Evolutionary conservation across 352 stramenopile species (phyloP).

Genomic region (Globisporangium emineosum): DNA sequence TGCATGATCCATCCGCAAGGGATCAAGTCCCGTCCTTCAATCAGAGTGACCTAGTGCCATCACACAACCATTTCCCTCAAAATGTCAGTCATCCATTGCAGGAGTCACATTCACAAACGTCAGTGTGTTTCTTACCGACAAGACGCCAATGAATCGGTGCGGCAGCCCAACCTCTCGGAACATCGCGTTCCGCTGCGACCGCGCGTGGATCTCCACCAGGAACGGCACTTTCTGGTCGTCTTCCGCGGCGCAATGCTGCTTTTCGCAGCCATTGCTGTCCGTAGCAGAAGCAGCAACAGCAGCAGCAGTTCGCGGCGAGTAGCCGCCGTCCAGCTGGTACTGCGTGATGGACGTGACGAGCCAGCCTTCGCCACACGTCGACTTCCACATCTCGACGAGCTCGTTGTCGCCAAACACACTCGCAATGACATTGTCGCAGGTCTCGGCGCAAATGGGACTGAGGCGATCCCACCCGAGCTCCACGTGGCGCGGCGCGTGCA

Average conservation of each 20-base stretch:
- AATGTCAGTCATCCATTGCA: background rate
- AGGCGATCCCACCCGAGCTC: constrained; percentile 78
- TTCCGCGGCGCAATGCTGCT: constrained; percentile 20
- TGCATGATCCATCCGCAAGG: constrained; percentile 62
- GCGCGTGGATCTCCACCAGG: constrained; percentile 64
- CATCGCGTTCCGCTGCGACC: constrained; percentile 73
- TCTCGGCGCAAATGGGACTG: constrained; percentile 59
- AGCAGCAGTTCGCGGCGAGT: constrained; percentile 16
- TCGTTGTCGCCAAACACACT: constrained; percentile 61
- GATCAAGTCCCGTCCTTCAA: constrained; percentile 72
- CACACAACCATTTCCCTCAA: background rate
- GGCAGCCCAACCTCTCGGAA: constrained; percentile 73
- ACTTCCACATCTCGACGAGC: constrained; percentile 69
- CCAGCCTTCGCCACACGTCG: constrained; percentile 69
- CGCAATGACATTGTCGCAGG: constrained; percentile 58
- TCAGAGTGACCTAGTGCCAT: constrained; percentile 42
- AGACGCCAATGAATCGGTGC: constrained; percentile 67
- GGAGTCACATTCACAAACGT: background rate
- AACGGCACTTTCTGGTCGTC: constrained; percentile 49
- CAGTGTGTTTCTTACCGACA: constrained; percentile 35
- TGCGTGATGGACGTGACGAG: constrained; percentile 81
- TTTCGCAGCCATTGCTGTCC: background rate
- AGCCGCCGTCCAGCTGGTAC: constrained; percentile 68
- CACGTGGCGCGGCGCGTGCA: constrained; percentile 39
- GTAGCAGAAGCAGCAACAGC: too few relatives aligned